Evolutionary conservation across 495 filamentous ascomycete genomes (phyloP).

Genomic region (Podospora comata): DNA sequence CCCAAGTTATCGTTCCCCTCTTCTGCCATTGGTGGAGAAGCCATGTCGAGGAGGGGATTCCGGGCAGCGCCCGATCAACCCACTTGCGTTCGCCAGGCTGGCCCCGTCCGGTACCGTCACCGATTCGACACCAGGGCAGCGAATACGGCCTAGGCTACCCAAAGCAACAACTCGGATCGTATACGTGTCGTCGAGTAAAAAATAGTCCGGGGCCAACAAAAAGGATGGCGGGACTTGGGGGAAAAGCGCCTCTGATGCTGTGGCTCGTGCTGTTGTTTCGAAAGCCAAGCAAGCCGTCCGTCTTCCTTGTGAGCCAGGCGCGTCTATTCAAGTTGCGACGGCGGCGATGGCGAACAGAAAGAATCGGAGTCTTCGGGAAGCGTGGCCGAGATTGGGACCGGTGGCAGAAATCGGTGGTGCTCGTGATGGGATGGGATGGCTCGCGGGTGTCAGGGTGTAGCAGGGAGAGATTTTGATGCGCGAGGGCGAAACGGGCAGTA

Average conservation of each 20-base stretch:
- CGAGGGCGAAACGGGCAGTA: constrained; percentile 1
- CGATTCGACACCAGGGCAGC: constrained; percentile 25
- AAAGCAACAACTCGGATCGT: background rate
- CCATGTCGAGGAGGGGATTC: constrained; percentile 42
- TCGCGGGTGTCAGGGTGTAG: constrained; percentile 7
- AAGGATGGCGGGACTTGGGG: background rate
- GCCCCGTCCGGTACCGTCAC: constrained; percentile 35
- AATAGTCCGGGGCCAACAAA: background rate
- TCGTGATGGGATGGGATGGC: constrained; percentile 6
- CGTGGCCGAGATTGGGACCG: background rate
- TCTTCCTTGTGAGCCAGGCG: background rate
- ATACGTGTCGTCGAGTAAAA: background rate
- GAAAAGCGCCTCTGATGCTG: background rate
- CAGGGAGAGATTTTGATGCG: constrained; percentile 26
- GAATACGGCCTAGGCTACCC: background rate
- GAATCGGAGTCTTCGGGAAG: background rate
- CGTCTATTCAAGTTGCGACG: background rate
- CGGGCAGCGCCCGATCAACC: constrained; percentile 53
- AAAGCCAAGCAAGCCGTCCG: background rate
- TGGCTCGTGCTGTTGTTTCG: constrained; percentile 9
- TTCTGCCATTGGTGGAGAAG: constrained; percentile 37
- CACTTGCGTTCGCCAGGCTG: constrained; percentile 44
- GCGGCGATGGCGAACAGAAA: background rate
- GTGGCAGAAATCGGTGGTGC: constrained; percentile 1
- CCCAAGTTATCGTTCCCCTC: constrained; percentile 40